Evolutionary conservation across 108 stramenopile genomes (phyloP).

Genomic region (Hondaea fermentalgiana): DNA sequence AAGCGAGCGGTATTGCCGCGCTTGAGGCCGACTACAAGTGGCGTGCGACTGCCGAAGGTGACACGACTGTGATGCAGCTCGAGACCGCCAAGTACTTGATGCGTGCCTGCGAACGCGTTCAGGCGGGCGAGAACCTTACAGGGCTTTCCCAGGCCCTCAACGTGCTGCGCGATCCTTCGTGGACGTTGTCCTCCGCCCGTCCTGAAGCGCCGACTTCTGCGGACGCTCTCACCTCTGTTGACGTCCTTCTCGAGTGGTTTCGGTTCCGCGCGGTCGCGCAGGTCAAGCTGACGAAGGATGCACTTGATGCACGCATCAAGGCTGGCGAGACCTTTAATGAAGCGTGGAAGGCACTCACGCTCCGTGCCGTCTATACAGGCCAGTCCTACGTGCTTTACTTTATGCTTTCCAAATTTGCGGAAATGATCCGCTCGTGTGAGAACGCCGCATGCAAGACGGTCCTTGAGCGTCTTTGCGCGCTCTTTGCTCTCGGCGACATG

Average conservation of each 20-base stretch:
- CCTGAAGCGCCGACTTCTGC: not conserved
- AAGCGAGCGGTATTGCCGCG: not conserved
- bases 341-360: not conserved
- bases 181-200: not conserved
- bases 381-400: constrained; percentile 9
- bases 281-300: constrained; percentile 9
- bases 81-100: not conserved
- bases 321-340: not conserved
- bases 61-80: constrained; percentile 1
- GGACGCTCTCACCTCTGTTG: not conserved
- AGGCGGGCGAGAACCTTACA: not conserved
- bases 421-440: not conserved
- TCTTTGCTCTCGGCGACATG: constrained; percentile 14
- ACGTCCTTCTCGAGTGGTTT: not conserved
- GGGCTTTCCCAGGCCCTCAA: not conserved
- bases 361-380: not conserved
- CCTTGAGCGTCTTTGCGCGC: not conserved
- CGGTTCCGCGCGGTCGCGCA: not conserved
- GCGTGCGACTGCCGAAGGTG: constrained; percentile 5
- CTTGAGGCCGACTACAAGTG: constrained; percentile 18
- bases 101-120: not conserved
- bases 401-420: constrained; percentile 4
- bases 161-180: not conserved
- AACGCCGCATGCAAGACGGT: not conserved
- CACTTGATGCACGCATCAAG: not conserved